Percentiles rank a stretch among this genome's conserved stretches.
These are phyloP conservation scores for Hypomyces perniciosus DNA, from an alignment of 2,329 filamentous ascomycete genomes.

Conservation along the genomic window DNA sequence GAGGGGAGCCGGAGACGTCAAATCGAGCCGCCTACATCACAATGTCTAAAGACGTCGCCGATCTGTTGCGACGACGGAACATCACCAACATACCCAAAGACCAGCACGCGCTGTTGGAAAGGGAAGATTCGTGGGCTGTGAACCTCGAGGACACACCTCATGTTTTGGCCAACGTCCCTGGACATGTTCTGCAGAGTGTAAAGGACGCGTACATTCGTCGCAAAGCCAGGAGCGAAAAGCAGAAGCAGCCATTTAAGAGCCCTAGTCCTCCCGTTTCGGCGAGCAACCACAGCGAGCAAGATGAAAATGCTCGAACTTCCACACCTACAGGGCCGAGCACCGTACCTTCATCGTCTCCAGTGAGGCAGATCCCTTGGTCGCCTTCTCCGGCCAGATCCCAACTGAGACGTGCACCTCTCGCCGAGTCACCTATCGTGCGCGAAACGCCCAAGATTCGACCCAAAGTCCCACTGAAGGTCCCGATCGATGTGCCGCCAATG, in stretches of 20 bases:
- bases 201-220: conserved; percentile 19
- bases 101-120: conserved; percentile 33
- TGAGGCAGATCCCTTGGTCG: conserved; percentile 18
- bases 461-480: conserved; percentile 5
- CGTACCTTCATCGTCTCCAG: conserved; percentile 6
- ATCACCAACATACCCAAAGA: conserved; percentile 31
- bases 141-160: conserved; percentile 19
- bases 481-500: background rate
- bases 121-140: conserved; percentile 31
- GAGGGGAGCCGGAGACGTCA: background rate
- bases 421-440: conserved; percentile 18
- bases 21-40: background rate
- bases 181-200: conserved; percentile 28
- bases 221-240: conserved; percentile 5
- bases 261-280: background rate
- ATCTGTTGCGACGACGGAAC: conserved; percentile 22
- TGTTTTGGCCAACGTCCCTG: conserved; percentile 29
- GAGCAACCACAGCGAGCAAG: background rate
- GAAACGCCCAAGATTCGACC: conserved; percentile 20
- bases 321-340: conserved; percentile 1
- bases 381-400: conserved; percentile 14
- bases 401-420: conserved; percentile 1
- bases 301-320: background rate
- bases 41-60: conserved; percentile 24
- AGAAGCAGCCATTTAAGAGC: background rate